Conservation (phyloP, 768 basidiomycete genomes). For the Termitomyces sp. region DNA sequence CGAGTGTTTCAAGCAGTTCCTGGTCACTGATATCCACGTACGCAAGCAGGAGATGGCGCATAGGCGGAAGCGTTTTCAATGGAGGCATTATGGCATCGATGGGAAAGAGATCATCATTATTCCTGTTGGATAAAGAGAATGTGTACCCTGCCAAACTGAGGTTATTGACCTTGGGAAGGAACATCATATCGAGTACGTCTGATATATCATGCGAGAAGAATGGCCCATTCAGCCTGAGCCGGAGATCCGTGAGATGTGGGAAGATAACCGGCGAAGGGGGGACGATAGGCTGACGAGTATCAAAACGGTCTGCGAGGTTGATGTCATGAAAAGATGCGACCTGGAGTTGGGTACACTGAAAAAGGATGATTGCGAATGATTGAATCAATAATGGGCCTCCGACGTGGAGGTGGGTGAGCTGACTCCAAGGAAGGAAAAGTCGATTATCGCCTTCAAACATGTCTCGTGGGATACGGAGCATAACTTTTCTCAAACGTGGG, state of each 20-base stretch:
- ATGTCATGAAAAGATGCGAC: not conserved
- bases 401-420: not conserved
- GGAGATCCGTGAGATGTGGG: not conserved
- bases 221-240: not conserved
- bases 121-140: too few species aligned
- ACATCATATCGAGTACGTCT: not conserved
- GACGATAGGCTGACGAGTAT: not conserved
- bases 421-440: constrained; percentile 1
- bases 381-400: not conserved
- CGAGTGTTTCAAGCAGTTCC: not conserved
- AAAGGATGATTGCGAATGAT: not conserved
- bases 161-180: not conserved
- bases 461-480: not conserved
- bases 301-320: not conserved
- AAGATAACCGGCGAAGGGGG: not conserved
- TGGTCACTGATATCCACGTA: not conserved
- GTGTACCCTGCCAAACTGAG: not conserved
- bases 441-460: not conserved
- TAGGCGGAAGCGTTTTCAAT: not conserved
- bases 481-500: not conserved
- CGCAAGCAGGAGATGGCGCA: not conserved
- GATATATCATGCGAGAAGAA: not conserved
- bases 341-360: not conserved
- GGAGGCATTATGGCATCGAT: not conserved
- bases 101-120: not conserved